Conservation (phyloP, 1,139 yeast species). For the Pneumocystis canis region DNA sequence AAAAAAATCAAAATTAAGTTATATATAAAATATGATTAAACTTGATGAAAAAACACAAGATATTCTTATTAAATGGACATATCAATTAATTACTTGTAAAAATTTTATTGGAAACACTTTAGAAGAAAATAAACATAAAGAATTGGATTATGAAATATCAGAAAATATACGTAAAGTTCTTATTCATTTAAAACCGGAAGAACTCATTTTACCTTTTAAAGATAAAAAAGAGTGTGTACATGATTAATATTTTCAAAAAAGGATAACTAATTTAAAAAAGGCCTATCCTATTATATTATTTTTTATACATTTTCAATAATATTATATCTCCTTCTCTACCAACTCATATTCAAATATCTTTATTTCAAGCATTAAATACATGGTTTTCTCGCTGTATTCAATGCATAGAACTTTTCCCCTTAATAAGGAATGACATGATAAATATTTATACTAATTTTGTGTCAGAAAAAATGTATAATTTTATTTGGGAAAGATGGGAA, state of each 20-base stretch:
- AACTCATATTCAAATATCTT: neutral
- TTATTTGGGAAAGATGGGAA: slow-evolving; percentile 6
- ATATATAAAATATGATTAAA: neutral
- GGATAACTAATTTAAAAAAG: neutral
- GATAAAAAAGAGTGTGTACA: neutral
- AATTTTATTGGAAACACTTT: neutral
- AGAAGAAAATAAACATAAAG: neutral
- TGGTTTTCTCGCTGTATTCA: neutral
- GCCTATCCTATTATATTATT: neutral
- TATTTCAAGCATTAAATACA: neutral
- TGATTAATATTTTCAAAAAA: neutral
- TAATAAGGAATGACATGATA: neutral
- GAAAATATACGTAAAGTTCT: neutral
- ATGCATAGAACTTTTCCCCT: neutral
- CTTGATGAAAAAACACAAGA: neutral
- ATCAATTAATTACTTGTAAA: neutral
- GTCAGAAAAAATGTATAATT: neutral
- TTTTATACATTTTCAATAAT: neutral
- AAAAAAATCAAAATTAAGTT: neutral
- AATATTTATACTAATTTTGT: neutral
- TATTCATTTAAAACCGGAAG: neutral
- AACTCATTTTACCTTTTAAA: neutral
- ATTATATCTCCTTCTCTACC: neutral
- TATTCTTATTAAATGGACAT: neutral
- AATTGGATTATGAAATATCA: neutral